Evolutionary conservation across 148 eudicot genomes (phyloP).

Genomic region (Amaranthus cruentus): DNA sequence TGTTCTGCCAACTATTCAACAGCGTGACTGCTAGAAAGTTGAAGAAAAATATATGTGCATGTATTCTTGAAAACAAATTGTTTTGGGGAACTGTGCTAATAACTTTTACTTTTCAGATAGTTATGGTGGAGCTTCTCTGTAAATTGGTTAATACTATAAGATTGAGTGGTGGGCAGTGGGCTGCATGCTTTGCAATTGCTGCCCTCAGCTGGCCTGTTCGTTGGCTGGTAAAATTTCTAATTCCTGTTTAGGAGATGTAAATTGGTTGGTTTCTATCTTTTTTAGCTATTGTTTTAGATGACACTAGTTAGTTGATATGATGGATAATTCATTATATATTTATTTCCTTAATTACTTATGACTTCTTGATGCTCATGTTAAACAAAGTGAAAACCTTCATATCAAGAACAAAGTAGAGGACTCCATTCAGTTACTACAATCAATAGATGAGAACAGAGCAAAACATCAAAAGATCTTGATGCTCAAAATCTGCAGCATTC

Average conservation of each 20-base stretch:
- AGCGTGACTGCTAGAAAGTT: conserved; percentile 28
- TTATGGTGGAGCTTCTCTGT: conserved; percentile 28
- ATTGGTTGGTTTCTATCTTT: too few relatives aligned
- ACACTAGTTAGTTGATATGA: too few relatives aligned
- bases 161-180: conserved; percentile 29
- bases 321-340: too few relatives aligned
- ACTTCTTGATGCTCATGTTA: too few relatives aligned
- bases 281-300: too few relatives aligned
- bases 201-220: conserved; percentile 26
- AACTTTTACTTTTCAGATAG: conserved; percentile 22
- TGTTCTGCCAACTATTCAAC: conserved; percentile 37
- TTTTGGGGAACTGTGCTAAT: conserved; percentile 20
- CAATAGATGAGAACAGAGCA: too few relatives aligned
- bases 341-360: too few relatives aligned
- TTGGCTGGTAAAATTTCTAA: conserved; percentile 28
- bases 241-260: neutral
- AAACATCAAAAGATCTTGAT: too few relatives aligned
- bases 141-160: conserved; percentile 26
- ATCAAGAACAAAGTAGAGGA: too few relatives aligned
- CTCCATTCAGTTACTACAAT: too few relatives aligned
- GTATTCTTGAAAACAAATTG: conserved; percentile 20
- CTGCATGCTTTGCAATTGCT: conserved; percentile 21
- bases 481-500: too few relatives aligned
- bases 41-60: conserved; percentile 22
- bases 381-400: too few relatives aligned